Conservation (phyloP, 345 rosid genomes). For the Salix suchowensis region DNA sequence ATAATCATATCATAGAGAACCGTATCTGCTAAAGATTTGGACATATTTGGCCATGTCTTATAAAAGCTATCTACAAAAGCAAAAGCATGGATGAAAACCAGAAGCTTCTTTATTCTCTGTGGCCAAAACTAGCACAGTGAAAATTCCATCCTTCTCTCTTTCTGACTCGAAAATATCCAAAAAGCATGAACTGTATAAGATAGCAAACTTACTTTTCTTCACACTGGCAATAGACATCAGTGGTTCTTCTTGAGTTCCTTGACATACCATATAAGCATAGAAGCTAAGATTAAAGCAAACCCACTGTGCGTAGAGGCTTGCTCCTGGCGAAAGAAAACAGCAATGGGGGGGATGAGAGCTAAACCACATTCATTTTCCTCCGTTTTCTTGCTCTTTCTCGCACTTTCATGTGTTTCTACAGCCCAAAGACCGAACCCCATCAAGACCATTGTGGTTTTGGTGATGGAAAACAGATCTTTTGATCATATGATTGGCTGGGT, state of each 20-base stretch:
- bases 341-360: slow-evolving; percentile 35
- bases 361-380: slow-evolving; percentile 24
- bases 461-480: slow-evolving; percentile 88
- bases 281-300: neutral
- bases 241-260: neutral
- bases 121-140: neutral
- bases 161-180: slow-evolving; percentile 2
- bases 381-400: slow-evolving; percentile 42
- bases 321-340: neutral
- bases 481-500: slow-evolving; percentile 95
- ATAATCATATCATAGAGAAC: neutral
- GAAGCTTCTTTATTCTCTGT: slow-evolving; percentile 18
- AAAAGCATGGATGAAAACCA: neutral
- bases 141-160: neutral
- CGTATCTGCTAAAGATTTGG: slow-evolving; percentile 3
- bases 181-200: neutral
- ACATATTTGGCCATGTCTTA: neutral
- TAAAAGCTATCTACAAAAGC: neutral
- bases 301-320: neutral
- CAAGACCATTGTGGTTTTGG: slow-evolving; percentile 75
- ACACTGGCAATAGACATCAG: neutral
- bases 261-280: neutral
- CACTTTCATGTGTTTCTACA: slow-evolving; percentile 36
- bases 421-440: slow-evolving; percentile 54
- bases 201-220: slow-evolving; percentile 4